phyloP scores from a whole-genome alignment of 208 protist genomes.

The Vickermania ingenoplastis region DNA sequence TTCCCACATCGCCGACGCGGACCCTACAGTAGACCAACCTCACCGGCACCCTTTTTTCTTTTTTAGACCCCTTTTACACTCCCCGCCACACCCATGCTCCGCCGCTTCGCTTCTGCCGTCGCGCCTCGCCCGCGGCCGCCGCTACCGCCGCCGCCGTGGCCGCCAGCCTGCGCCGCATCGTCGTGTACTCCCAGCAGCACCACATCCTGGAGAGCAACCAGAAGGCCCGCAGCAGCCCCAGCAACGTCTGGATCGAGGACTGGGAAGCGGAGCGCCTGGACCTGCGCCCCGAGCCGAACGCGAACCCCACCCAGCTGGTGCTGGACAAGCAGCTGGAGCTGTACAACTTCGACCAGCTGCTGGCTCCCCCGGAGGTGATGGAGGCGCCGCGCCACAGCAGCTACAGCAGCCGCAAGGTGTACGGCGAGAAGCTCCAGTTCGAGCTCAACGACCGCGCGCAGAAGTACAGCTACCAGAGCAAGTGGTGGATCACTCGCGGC shows the following conservation, averaged over 20 bases:
- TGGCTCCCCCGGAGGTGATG: slow-evolving; percentile 71
- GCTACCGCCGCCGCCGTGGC: too few species aligned
- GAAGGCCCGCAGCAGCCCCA: slow-evolving; percentile 71
- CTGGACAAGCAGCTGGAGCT: slow-evolving; percentile 78
- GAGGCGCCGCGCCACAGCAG: slow-evolving; percentile 80
- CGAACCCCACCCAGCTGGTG: slow-evolving; percentile 56
- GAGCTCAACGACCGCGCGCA: slow-evolving; percentile 81
- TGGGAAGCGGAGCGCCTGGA: slow-evolving; percentile 67
- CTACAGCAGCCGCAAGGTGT: slow-evolving; percentile 74
- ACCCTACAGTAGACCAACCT: too few species aligned
- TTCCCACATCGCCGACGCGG: too few species aligned
- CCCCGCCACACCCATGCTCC: too few species aligned
- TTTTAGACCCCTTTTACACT: too few species aligned
- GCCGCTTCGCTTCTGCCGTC: too few species aligned
- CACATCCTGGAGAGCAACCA: slow-evolving; percentile 81
- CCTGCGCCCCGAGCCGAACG: slow-evolving; percentile 49
- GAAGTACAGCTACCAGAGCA: slow-evolving; percentile 75
- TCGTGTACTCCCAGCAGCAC: slow-evolving; percentile 80
- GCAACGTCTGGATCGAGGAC: slow-evolving; percentile 84
- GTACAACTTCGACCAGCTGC: slow-evolving; percentile 84
- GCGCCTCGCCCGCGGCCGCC: too few species aligned
- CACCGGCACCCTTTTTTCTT: too few species aligned
- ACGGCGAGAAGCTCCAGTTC: slow-evolving; percentile 77
- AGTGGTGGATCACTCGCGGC: slow-evolving; percentile 67
- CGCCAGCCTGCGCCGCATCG: too few species aligned